These are phyloP conservation scores for Penicillium nordicum DNA, from an alignment of 2,329 filamentous ascomycete species.

Conservation along the genomic window DNA sequence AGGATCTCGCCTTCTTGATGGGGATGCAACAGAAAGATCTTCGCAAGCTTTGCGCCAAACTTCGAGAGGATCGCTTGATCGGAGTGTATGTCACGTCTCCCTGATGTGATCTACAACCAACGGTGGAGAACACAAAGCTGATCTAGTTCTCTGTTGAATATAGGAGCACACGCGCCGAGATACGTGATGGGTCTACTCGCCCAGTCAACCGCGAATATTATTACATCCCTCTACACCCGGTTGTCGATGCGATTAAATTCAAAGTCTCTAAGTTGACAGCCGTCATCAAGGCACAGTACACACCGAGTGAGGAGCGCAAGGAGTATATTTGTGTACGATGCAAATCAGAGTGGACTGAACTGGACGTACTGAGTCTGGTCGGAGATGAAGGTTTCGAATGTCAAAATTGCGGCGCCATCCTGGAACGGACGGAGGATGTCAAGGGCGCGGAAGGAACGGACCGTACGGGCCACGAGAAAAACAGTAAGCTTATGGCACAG, in stretches of 20 bases:
- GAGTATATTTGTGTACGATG: constrained; percentile 84
- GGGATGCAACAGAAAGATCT: constrained; percentile 88
- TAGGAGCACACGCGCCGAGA: constrained; percentile 70
- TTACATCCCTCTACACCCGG: constrained; percentile 91
- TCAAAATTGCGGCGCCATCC: constrained; percentile 63
- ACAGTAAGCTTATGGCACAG: constrained; percentile 49
- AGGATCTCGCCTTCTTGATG: constrained; percentile 82
- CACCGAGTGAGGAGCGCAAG: constrained; percentile 80
- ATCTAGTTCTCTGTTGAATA: constrained; percentile 4
- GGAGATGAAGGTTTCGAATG: constrained; percentile 71
- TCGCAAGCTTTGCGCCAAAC: constrained; percentile 79
- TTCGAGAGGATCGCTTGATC: constrained; percentile 82
- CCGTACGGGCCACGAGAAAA: constrained; percentile 49
- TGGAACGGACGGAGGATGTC: constrained; percentile 46
- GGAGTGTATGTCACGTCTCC: constrained; percentile 58
- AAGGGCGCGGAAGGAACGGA: constrained; percentile 43
- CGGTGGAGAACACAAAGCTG: constrained; percentile 13
- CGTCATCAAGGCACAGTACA: constrained; percentile 77
- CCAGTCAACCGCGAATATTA: constrained; percentile 89
- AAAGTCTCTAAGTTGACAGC: constrained; percentile 84
- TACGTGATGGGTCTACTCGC: constrained; percentile 75
- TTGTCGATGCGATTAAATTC: constrained; percentile 96
- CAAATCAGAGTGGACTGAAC: constrained; percentile 78
- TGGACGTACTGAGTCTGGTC: constrained; percentile 81
- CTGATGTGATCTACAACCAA: background rate